Base-by-base conservation (phyloP, 106 monocot genomes). In the Posidonia australis region DNA sequence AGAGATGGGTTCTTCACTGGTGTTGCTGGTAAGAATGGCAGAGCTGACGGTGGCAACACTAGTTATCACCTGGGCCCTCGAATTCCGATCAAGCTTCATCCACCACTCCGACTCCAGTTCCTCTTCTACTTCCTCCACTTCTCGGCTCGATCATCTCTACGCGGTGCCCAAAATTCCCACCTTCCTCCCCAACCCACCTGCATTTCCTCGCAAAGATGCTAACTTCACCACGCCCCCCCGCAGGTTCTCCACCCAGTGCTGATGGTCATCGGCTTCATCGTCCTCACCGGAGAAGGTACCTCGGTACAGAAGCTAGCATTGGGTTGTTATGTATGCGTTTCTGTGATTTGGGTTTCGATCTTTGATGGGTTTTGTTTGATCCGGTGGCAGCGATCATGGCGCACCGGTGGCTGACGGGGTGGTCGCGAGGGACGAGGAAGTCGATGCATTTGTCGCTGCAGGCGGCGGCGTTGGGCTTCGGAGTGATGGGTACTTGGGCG, bases 221-320 rank as follows among this genome's bases (percentile, higher is more conserved):
- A 24, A 58, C 57, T 53, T 63, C 21, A 13, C 42, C 22, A 47
- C 58, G 13, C 31, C 25, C 30, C 17, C 3, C 3, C 18, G 44
- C 84, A 89, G 89, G 82, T 79, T 13, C 71, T 89, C 47, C 89
- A 89, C 63, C 81, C 82, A 4, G 68, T 84, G 22, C 72, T 89
- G 1, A 89, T 89, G 89, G 84, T 89, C 42, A 79, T 89, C 60
- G 89, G 89, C 26, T 82, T 89, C 79, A 84, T 89, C 68, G 76
- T 89, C 67, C 79, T 89, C 67, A 74, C 76, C 62, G 84, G 89
- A 19, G 89, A 89, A 84, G 89, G 89, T 89, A 74, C 58, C 0
- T 10, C 14, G 12, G 0, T 10, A 28, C 10, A 10, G 31, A 13
- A 41, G 5, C n/a, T 19, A 42, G 22, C 14, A 26, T 58, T 26